Evolutionary conservation across 2,329 filamentous ascomycete genomes (phyloP).

Genomic region (Verticillium isaacii): DNA sequence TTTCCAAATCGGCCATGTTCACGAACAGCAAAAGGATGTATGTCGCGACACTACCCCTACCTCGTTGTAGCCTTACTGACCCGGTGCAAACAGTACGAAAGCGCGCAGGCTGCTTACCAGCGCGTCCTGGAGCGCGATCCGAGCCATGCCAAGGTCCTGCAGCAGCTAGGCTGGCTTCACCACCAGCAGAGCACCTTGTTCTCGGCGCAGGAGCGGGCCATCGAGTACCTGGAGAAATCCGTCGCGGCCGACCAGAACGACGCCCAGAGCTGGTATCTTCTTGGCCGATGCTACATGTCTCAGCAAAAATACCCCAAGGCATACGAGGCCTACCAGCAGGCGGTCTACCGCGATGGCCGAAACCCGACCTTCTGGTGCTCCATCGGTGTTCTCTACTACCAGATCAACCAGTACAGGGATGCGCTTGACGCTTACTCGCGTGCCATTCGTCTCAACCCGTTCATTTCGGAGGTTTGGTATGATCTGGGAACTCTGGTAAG

Average conservation of each 20-base stretch:
- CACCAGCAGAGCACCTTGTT: constrained; percentile 94
- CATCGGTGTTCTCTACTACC: constrained; percentile 97
- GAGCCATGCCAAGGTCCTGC: constrained; percentile 94
- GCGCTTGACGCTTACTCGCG: constrained; percentile 96
- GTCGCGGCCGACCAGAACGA: constrained; percentile 89
- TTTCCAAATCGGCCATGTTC: constrained; percentile 99
- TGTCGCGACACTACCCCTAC: constrained; percentile 30
- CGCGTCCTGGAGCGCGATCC: constrained; percentile 92
- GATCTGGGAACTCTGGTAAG: constrained; percentile 90
- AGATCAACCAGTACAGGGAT: constrained; percentile 99
- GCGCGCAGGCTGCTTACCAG: constrained; percentile 86
- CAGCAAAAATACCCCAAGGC: constrained; percentile 98
- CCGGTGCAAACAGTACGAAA: constrained; percentile 67
- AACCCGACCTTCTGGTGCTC: constrained; percentile 99
- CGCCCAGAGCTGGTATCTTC: constrained; percentile 97
- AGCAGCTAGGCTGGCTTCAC: constrained; percentile 96
- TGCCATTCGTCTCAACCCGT: constrained; percentile 92
- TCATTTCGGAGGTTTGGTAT: constrained; percentile 99
- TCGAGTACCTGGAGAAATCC: constrained; percentile 95
- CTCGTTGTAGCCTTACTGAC: constrained; percentile 24
- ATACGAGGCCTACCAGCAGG: constrained; percentile 97
- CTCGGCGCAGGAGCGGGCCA: constrained; percentile 88
- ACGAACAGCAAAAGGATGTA: constrained; percentile 98
- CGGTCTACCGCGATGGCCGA: constrained; percentile 93
- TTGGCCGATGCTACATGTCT: constrained; percentile 98